Base-by-base conservation (phyloP, 768 basidiomycete species). In the Lentinus tigrinus region DNA sequence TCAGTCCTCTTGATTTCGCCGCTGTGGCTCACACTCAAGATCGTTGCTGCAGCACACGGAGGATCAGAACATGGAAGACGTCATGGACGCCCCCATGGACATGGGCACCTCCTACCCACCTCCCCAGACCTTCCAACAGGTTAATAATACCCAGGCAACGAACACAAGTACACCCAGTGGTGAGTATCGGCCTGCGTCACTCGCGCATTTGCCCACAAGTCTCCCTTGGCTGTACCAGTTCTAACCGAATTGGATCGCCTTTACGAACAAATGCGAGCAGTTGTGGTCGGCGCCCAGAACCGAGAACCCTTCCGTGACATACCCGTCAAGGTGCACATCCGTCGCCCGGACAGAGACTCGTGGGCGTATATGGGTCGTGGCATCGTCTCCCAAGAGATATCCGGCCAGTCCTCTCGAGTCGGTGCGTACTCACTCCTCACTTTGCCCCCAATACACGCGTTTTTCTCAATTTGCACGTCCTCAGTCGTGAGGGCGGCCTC, bases 361-460 rank as follows among this genome's bases (percentile, higher is more conserved):
- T 93, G 91, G 91, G 76, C 83, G 26, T 93, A 93, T 64, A 79
- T 92, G 49, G 91, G 91, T 11, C 82, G 91, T 66, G 91, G 85
- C 21, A 68, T 88, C 24, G 89, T 91, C 48, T 79, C 86, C 27
- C 88, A 92, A 60, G 91, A 93, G 71, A 71, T 88, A 31, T 74
- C 74, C 24, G 90, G 89, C 13, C 91, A 91, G 63, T 84, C 87
- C 37, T 90, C 88, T 61, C 86, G 88, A 70, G 87, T 93, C 63
- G 89, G 91, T 93, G 66, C 61, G 88, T 76, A 42, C 47, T 39
- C 40, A 43, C 19, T 60, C 36, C 42, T 26, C 24, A 52, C 10
- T 50, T 51, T 24, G 16, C 24, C 43, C 37, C 56, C 16, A 46
- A 26, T 36, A 9, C 47, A 48, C 58, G 54, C 52, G 54, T 54